phyloP scores from a whole-genome alignment of 2,329 filamentous ascomycete species.

The Trichoderma atrobrunneum region DNA sequence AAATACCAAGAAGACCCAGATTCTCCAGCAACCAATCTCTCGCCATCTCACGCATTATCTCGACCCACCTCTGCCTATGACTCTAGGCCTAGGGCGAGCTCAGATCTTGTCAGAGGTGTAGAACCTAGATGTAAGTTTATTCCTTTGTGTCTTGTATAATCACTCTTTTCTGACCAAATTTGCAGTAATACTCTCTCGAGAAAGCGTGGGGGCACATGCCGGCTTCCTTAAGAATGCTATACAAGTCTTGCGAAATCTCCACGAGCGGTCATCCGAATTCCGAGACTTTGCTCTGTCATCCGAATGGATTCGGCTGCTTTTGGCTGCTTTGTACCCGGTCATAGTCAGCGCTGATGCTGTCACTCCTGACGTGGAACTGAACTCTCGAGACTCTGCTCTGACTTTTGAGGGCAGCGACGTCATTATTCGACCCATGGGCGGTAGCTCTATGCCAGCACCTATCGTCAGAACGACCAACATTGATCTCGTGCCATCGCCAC shows the following conservation, averaged over 20 bases:
- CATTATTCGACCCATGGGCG: conserved; percentile 69
- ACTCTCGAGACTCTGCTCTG: conserved; percentile 74
- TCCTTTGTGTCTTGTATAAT: no score
- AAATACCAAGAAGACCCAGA: conserved; percentile 60
- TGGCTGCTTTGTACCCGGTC: conserved; percentile 80
- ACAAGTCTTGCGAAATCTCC: conserved; percentile 74
- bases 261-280: conserved; percentile 73
- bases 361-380: conserved; percentile 80
- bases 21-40: conserved; percentile 41
- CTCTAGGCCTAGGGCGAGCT: conserved; percentile 48
- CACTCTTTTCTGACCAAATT: conserved; percentile 21
- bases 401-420: conserved; percentile 86
- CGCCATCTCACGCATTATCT: conserved; percentile 4
- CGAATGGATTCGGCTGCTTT: conserved; percentile 75
- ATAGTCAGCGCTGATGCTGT: conserved; percentile 84
- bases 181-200: conserved; percentile 33
- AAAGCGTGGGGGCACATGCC: conserved; percentile 51
- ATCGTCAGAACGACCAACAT: conserved; percentile 70
- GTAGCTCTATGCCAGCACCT: conserved; percentile 58
- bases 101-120: conserved; percentile 62
- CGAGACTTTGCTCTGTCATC: conserved; percentile 78
- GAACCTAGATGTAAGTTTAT: conserved; percentile 49
- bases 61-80: conserved; percentile 22
- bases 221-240: conserved; percentile 72
- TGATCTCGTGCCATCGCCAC: conserved; percentile 47